Conservation (phyloP, 2,329 filamentous ascomycete genomes). For the Calonectria hongkongensis region DNA sequence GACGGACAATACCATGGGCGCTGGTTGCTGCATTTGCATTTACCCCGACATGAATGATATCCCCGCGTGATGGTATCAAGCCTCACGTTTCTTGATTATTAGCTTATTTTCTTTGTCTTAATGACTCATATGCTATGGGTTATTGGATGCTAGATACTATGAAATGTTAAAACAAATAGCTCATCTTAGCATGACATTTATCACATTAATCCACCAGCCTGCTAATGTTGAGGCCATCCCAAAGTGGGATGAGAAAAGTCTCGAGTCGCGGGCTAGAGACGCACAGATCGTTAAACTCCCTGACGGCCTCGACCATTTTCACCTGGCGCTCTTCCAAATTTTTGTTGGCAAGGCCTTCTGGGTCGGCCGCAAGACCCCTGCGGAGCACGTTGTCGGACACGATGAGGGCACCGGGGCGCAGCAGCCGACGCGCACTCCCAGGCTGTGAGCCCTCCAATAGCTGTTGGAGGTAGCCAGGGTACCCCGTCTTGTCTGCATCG, state of each 20-base stretch:
- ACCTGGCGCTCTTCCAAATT: constrained; percentile 47
- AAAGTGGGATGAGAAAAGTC: constrained; percentile 64
- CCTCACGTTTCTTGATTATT: constrained; percentile 12
- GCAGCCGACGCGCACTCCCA: constrained; percentile 61
- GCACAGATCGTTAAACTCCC: constrained; percentile 61
- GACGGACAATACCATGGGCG: not conserved
- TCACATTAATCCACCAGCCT: constrained; percentile 62
- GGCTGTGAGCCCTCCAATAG: constrained; percentile 67
- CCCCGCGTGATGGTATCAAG: constrained; percentile 25
- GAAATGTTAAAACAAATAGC: constrained; percentile 10
- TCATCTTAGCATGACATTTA: constrained; percentile 15
- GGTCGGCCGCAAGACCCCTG: constrained; percentile 67
- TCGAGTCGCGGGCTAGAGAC: constrained; percentile 61
- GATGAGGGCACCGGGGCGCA: constrained; percentile 70
- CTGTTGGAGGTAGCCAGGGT: constrained; percentile 67
- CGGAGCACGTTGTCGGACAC: constrained; percentile 74
- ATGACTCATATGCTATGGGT: not conserved
- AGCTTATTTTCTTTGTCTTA: not conserved
- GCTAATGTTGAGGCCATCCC: constrained; percentile 64
- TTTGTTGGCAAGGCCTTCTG: constrained; percentile 45
- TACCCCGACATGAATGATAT: constrained; percentile 34
- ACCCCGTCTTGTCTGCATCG: constrained; percentile 72
- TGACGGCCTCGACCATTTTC: constrained; percentile 54
- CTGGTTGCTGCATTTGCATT: constrained; percentile 3
- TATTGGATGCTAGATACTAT: not conserved